These are phyloP conservation scores for Typha latifolia DNA, from an alignment of 176 grass and related monocot species.

Conservation along the genomic window DNA sequence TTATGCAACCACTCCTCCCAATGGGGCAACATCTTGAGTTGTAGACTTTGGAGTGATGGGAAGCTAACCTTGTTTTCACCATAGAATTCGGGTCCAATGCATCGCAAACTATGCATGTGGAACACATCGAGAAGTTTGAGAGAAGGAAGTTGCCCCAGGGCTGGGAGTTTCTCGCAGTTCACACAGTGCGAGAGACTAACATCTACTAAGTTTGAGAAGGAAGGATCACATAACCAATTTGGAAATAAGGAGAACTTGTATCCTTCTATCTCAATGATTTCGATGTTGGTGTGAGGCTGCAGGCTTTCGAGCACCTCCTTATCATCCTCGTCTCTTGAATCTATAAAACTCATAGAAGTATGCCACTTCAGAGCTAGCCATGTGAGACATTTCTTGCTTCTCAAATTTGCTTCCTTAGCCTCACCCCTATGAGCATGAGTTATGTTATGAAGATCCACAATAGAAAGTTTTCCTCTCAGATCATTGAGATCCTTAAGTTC, in stretches of 20 bases:
- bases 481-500: slow-evolving; percentile 39
- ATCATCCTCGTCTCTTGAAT: neutral
- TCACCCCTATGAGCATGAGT: slow-evolving; percentile 4
- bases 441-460: slow-evolving; percentile 23
- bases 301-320: slow-evolving; percentile 36
- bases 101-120: slow-evolving; percentile 8
- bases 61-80: neutral
- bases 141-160: slow-evolving; percentile 31
- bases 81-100: slow-evolving; percentile 18
- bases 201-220: slow-evolving; percentile 21
- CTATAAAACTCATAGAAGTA: slow-evolving; percentile 5
- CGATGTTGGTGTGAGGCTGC: slow-evolving; percentile 26
- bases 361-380: slow-evolving; percentile 27
- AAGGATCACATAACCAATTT: slow-evolving; percentile 32
- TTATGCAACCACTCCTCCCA: slow-evolving; percentile 1
- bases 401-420: slow-evolving; percentile 28
- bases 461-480: slow-evolving; percentile 25
- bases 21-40: neutral
- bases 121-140: slow-evolving; percentile 19
- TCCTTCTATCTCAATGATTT: slow-evolving; percentile 20
- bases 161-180: slow-evolving; percentile 21
- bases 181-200: slow-evolving; percentile 18
- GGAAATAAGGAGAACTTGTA: slow-evolving; percentile 30
- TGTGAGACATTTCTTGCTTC: slow-evolving; percentile 18
- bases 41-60: neutral